These are phyloP conservation scores for Paraphaeosphaeria minitans DNA, from an alignment of 2,329 filamentous ascomycete genomes.

Conservation along the genomic window DNA sequence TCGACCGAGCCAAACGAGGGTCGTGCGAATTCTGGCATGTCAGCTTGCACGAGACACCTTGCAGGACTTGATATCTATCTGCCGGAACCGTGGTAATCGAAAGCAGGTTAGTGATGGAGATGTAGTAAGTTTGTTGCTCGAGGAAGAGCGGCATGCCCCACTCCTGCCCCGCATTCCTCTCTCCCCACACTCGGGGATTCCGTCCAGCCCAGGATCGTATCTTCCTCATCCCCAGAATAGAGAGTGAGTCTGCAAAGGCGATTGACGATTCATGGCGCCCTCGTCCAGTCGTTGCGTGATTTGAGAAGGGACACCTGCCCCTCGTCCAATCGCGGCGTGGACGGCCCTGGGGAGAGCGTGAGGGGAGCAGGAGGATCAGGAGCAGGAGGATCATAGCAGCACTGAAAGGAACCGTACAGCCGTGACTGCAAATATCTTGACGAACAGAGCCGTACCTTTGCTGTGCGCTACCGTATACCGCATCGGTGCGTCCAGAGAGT, in stretches of 20 bases:
- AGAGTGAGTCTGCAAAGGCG: too few relatives aligned
- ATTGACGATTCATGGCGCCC: too few relatives aligned
- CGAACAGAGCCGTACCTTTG: not conserved
- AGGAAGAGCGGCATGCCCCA: slow-evolving; percentile 10
- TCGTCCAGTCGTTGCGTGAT: not conserved
- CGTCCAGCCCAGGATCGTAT: too few relatives aligned
- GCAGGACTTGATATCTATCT: not conserved
- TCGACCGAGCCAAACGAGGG: not conserved
- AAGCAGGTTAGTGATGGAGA: not conserved
- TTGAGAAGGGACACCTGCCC: too few relatives aligned
- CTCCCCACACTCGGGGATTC: slow-evolving; percentile 7
- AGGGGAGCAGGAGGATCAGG: too few relatives aligned
- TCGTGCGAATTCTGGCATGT: not conserved
- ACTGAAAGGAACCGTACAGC: too few relatives aligned
- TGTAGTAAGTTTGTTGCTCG: not conserved
- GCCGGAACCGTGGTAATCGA: slow-evolving; percentile 1
- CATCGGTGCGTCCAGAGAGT: too few relatives aligned
- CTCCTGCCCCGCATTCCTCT: slow-evolving; percentile 12
- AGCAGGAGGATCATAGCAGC: too few relatives aligned
- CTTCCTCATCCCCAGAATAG: too few relatives aligned
- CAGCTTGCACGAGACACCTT: not conserved
- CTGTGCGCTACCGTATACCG: not conserved
- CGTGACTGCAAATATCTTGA: not conserved
- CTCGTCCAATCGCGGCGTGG: too few relatives aligned
- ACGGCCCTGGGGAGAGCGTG: too few relatives aligned